These are phyloP conservation scores for Fusarium denticulatum DNA, from an alignment of 2,329 filamentous ascomycete species.

Conservation along the genomic window DNA sequence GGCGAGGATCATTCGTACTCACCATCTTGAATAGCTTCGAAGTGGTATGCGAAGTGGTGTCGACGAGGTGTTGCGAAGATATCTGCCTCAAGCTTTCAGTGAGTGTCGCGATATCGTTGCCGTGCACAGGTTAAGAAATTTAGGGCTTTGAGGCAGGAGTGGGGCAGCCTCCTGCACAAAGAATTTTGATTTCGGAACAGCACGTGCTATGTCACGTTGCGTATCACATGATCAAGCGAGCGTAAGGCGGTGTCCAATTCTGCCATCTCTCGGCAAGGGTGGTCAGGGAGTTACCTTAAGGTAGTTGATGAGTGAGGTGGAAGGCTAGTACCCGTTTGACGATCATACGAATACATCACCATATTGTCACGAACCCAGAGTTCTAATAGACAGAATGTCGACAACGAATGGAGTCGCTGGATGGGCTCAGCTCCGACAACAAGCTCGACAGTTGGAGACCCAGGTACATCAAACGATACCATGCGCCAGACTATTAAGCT, in stretches of 20 bases:
- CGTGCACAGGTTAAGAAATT: constrained; percentile 51
- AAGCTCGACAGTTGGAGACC: constrained; percentile 86
- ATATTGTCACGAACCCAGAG: constrained; percentile 10
- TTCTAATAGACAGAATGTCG: constrained; percentile 56
- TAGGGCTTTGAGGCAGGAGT: constrained; percentile 46
- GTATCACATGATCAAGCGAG: background rate
- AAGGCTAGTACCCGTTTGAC: constrained; percentile 16
- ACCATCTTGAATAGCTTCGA: constrained; percentile 60
- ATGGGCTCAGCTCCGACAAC: constrained; percentile 95
- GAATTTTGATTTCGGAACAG: constrained; percentile 42
- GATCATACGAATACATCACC: constrained; percentile 24
- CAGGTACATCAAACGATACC: constrained; percentile 69
- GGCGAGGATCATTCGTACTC: constrained; percentile 48
- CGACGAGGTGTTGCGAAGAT: constrained; percentile 49
- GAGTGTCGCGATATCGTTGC: constrained; percentile 51
- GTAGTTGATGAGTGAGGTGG: constrained; percentile 28
- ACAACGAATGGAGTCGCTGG: constrained; percentile 66
- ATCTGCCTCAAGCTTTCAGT: constrained; percentile 50
- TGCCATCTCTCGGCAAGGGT: constrained; percentile 40
- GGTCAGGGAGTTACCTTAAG: constrained; percentile 35
- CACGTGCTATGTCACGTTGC: constrained; percentile 47
- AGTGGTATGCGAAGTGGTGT: constrained; percentile 54
- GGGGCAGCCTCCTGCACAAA: constrained; percentile 31
- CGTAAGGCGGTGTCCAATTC: constrained; percentile 44
- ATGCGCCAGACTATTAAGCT: constrained; percentile 32